Evolutionary conservation across 306 rosid species (phyloP).

Genomic region (Citrullus colocynthis): DNA sequence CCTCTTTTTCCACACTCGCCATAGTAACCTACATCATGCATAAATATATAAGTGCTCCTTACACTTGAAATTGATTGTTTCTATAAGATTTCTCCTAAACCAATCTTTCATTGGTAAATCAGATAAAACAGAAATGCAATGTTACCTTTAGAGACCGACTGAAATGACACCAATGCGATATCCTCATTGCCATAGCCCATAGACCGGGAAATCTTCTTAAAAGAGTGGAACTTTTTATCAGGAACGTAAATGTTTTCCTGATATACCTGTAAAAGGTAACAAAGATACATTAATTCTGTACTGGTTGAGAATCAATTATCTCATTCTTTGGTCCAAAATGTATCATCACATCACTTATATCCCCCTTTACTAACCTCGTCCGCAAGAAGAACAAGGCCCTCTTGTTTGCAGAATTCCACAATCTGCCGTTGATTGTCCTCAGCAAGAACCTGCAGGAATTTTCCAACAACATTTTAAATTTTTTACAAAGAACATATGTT

Average conservation of each 20-base stretch:
- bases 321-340: background rate
- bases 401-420: constrained; percentile 78
- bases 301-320: background rate
- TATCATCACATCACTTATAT: background rate
- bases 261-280: constrained; percentile 44
- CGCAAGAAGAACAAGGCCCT: constrained; percentile 87
- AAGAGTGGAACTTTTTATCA: constrained; percentile 74
- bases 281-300: background rate
- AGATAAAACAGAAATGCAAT: background rate
- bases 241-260: constrained; percentile 78
- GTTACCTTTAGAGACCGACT: constrained; percentile 82
- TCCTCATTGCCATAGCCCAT: constrained; percentile 72
- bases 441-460: constrained; percentile 43
- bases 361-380: constrained; percentile 56
- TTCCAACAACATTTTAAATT: background rate
- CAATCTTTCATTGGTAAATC: background rate
- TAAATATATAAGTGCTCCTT: constrained; percentile 1
- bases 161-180: constrained; percentile 67
- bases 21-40: constrained; percentile 43
- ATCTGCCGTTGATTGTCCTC: constrained; percentile 60
- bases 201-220: constrained; percentile 70
- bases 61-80: background rate
- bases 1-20: constrained; percentile 97
- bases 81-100: background rate
- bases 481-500: background rate